These are phyloP conservation scores for Dendrobium officinale DNA, from an alignment of 106 monocot species.

Conservation along the genomic window DNA sequence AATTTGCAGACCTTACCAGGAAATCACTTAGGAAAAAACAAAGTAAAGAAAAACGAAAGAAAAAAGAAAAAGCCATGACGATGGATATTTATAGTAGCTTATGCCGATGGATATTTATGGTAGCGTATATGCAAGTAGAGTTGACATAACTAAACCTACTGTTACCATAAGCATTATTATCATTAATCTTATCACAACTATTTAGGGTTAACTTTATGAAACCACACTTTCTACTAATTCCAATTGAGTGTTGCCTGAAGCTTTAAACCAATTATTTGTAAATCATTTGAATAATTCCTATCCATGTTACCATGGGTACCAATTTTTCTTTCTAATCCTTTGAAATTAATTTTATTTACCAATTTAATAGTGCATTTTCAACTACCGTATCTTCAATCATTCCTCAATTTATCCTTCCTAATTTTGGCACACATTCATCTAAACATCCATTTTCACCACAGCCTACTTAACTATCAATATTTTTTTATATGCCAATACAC, in stretches of 20 bases:
- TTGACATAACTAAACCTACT: not conserved
- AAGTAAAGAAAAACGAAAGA: not conserved
- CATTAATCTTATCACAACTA: not conserved
- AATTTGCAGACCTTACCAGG: not conserved
- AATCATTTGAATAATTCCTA: not conserved
- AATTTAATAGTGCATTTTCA: not conserved
- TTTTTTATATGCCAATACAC: not conserved
- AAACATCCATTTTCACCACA: too few relatives aligned
- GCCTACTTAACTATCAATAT: not conserved
- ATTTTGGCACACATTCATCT: not conserved
- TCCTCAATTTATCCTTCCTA: not conserved
- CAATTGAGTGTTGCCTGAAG: not conserved
- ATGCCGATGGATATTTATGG: not conserved
- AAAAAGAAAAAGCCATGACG: not conserved
- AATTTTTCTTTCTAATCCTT: not conserved
- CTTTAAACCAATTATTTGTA: not conserved
- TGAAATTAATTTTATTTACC: not conserved
- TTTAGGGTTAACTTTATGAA: not conserved
- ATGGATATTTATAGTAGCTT: not conserved
- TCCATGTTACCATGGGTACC: not conserved
- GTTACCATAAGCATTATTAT: not conserved
- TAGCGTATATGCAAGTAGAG: not conserved
- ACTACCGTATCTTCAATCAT: not conserved
- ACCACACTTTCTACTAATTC: not conserved
- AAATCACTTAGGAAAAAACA: not conserved